These are phyloP conservation scores for Hirsutella minnesotensis DNA, from an alignment of 2,329 filamentous ascomycete genomes.

Conservation along the genomic window DNA sequence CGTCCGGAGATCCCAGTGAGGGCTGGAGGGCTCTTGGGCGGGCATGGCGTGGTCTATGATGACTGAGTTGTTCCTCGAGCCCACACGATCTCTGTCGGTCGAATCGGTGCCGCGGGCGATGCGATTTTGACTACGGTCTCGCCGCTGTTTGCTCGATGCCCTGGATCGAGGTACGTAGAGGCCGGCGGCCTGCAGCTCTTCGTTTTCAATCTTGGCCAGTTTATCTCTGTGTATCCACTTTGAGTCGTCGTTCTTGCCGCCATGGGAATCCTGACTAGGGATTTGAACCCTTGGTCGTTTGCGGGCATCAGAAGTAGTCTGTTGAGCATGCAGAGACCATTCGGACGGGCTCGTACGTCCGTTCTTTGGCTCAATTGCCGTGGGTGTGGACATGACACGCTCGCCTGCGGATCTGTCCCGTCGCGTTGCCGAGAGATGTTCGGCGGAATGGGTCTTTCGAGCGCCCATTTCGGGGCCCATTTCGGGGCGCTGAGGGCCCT, in stretches of 20 bases:
- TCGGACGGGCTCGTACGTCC: constrained; percentile 7
- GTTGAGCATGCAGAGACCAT: constrained; percentile 7
- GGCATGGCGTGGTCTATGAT: constrained; percentile 18
- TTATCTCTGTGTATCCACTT: constrained; percentile 85
- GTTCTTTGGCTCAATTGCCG: constrained; percentile 12
- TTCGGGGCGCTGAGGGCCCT: constrained; percentile 13
- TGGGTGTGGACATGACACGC: constrained; percentile 10
- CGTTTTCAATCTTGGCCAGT: constrained; percentile 67
- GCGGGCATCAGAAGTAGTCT: constrained; percentile 13
- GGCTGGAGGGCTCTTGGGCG: neutral
- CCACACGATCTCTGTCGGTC: constrained; percentile 12
- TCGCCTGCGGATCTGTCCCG: constrained; percentile 13
- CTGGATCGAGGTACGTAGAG: constrained; percentile 47
- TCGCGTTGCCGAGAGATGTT: constrained; percentile 16
- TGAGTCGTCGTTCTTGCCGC: constrained; percentile 41
- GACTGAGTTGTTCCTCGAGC: constrained; percentile 34
- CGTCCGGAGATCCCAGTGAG: constrained; percentile 58
- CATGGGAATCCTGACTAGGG: constrained; percentile 10
- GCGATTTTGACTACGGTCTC: constrained; percentile 23
- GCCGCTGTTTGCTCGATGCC: constrained; percentile 36
- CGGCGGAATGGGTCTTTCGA: constrained; percentile 24
- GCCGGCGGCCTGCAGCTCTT: constrained; percentile 69
- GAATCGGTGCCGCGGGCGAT: constrained; percentile 20
- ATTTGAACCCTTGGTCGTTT: constrained; percentile 14
- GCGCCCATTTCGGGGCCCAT: constrained; percentile 15